These are phyloP conservation scores for Tieghemostelium lacteum DNA, from an alignment of 78 protist species.

Conservation along the genomic window DNA sequence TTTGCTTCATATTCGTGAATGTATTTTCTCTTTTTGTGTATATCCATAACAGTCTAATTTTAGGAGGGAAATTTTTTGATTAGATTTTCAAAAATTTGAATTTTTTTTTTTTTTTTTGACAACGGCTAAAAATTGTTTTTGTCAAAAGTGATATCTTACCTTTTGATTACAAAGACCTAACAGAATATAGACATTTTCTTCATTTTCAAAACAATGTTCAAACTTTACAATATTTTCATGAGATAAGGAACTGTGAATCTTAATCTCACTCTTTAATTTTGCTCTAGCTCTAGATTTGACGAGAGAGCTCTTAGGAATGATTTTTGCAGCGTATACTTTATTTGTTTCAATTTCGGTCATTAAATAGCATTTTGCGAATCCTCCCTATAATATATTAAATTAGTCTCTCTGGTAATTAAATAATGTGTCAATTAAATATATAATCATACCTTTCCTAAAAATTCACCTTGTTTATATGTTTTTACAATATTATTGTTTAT, in stretches of 20 bases:
- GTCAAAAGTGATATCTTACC: no score
- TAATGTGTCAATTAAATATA: background rate
- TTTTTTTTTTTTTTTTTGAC: background rate
- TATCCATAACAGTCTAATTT: slow-evolving; percentile 69
- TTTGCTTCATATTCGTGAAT: slow-evolving; percentile 39
- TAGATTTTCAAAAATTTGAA: background rate
- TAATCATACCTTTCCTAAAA: slow-evolving; percentile 55
- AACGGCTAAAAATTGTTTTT: no score
- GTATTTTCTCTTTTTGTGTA: slow-evolving; percentile 66
- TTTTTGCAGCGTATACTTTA: slow-evolving; percentile 91
- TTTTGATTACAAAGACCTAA: slow-evolving; percentile 95
- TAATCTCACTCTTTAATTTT: slow-evolving; percentile 94
- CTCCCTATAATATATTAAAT: slow-evolving; percentile 83
- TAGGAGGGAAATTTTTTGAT: background rate
- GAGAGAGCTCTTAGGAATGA: slow-evolving; percentile 87
- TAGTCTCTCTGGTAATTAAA: background rate
- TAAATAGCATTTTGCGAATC: slow-evolving; percentile 95
- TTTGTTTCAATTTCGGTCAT: slow-evolving; percentile 83
- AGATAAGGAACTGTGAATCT: slow-evolving; percentile 90
- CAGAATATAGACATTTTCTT: slow-evolving; percentile 93
- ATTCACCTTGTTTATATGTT: slow-evolving; percentile 64
- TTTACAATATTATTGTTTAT: slow-evolving; percentile 1
- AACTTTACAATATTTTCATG: slow-evolving; percentile 95
- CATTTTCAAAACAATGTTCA: slow-evolving; percentile 92
- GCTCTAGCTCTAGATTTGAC: slow-evolving; percentile 86